Evolutionary conservation across 2,329 filamentous ascomycete genomes (phyloP), one percentile per base, ranked within the genome.

Genomic region (Phialocephala sp.): DNA sequence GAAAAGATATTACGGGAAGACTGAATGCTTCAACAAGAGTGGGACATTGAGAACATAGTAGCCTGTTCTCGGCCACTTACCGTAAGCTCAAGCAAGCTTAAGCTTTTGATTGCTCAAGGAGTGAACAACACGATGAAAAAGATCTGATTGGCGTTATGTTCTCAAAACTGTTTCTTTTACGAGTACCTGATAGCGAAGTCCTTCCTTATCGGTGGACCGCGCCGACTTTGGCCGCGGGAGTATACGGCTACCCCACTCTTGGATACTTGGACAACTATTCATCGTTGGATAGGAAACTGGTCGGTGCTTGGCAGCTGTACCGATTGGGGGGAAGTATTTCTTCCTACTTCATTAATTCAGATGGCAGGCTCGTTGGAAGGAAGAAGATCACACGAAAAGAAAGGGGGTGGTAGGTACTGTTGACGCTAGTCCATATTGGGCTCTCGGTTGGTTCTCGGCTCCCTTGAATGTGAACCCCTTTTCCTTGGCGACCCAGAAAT

Each of bases 181-280:
- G 14, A 52, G 58, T 52, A 52, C 6, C 36, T 32, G 58, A 61
- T 52, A 61, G 39, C 59, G 41, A 20, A 37, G 22, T 14, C 35
- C 45, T 61, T 14, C 35, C 45, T 61, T 61, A 61, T 61, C 59
- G 24, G 8, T 24, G n/a, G n/a, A n/a, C 54, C 15, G 54, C 61
- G 22, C 12, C 24, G 14, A 3, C 8, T 35, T 24, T 35, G 24
- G 50, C 50, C 50, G 50, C 50, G 14, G 8, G 50, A 2, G 22
- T 18, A 18, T 43, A 32, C 24, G 32, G 32, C 35, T 18, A 57
- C 57, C 58, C 63, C 63, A 36, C 57, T 58, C 39, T 64, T 57
- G 57, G 8, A 39, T 37, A 57, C n/a, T 54, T 8, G 14, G 24
- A 54, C 50, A 41, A 32, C 8, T 24, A 9, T 14, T 6, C 12